Percentiles rank a stretch among this genome's conserved stretches.
Evolutionary conservation across 371 early-diverging fungal species (phyloP).

Genomic region (Rhizomucor pusillus): DNA sequence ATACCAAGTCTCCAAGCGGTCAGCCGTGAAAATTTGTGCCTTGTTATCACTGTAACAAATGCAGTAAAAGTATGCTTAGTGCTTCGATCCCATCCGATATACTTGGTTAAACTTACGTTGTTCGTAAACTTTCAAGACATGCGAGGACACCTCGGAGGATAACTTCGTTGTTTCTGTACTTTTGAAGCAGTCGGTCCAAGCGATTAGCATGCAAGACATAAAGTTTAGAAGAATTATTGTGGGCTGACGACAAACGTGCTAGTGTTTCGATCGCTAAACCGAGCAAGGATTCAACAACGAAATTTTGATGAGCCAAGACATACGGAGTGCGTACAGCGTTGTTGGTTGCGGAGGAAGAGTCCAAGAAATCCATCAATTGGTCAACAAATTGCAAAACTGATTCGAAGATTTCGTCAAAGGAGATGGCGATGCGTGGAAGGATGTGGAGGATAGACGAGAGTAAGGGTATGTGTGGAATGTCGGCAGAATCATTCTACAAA

Average conservation of each 20-base stretch:
- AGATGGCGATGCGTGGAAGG: slow-evolving; percentile 27
- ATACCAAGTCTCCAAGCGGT: slow-evolving; percentile 45
- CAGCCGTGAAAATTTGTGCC: slow-evolving; percentile 30
- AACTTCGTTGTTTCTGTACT: slow-evolving; percentile 53
- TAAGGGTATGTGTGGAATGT: slow-evolving; percentile 31
- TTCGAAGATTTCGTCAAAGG: slow-evolving; percentile 30
- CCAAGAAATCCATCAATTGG: slow-evolving; percentile 35
- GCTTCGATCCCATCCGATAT: too few species aligned
- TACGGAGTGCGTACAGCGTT: slow-evolving; percentile 37
- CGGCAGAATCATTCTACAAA: slow-evolving; percentile 3
- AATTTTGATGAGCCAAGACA: slow-evolving; percentile 52
- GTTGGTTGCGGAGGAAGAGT: slow-evolving; percentile 25
- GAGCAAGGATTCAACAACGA: slow-evolving; percentile 50
- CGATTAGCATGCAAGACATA: slow-evolving; percentile 21
- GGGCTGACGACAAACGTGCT: slow-evolving; percentile 24
- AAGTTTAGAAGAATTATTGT: not conserved
- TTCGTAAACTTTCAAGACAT: slow-evolving; percentile 51
- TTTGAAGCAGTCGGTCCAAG: slow-evolving; percentile 37
- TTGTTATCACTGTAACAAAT: slow-evolving; percentile 24
- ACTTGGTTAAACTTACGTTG: slow-evolving; percentile 53
- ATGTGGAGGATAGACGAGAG: slow-evolving; percentile 52
- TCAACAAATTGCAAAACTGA: slow-evolving; percentile 36
- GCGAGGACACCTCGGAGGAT: slow-evolving; percentile 54
- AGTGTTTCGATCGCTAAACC: slow-evolving; percentile 54
- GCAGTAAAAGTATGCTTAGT: not conserved